phyloP scores from a whole-genome alignment of 1,284 basidiomycete genomes.

The Ceratobasidium sp. region DNA sequence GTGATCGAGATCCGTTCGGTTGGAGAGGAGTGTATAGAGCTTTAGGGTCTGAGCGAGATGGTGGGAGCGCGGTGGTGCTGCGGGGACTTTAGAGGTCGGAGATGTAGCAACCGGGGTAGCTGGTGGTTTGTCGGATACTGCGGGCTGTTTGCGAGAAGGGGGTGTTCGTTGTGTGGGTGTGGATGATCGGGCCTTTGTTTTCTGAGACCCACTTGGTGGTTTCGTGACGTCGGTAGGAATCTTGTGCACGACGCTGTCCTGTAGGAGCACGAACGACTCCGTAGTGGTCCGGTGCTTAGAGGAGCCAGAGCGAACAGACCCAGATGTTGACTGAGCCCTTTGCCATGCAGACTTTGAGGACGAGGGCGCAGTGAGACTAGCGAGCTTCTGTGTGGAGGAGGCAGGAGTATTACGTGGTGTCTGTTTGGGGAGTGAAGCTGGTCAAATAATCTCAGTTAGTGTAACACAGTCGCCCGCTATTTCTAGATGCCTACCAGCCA shows the following conservation, averaged over 20 bases:
- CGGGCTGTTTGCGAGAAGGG: conserved; percentile 51
- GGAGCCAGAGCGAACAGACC: conserved; percentile 53
- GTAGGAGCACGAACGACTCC: conserved; percentile 91
- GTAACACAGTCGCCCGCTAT: too few species aligned
- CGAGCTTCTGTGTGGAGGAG: conserved; percentile 68
- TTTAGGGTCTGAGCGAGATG: conserved; percentile 79
- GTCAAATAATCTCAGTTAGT: neutral
- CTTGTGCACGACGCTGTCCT: conserved; percentile 80
- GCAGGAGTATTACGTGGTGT: conserved; percentile 57
- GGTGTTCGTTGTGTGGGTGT: conserved; percentile 48
- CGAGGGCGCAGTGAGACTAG: conserved; percentile 68
- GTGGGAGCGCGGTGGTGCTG: conserved; percentile 63
- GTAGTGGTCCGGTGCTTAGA: conserved; percentile 60
- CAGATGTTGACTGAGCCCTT: conserved; percentile 55
- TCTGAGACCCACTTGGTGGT: conserved; percentile 52
- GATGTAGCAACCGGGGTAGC: conserved; percentile 54
- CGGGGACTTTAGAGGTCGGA: conserved; percentile 59
- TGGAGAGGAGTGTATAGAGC: conserved; percentile 84
- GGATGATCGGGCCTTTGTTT: conserved; percentile 36
- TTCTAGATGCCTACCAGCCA: conserved; percentile 61
- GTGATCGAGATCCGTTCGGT: conserved; percentile 89
- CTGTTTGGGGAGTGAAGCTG: conserved; percentile 69
- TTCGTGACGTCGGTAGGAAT: conserved; percentile 65
- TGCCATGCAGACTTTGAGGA: conserved; percentile 74
- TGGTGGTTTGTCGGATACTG: conserved; percentile 51